Conservation (phyloP, 1,139 yeast species). For the Sugiyamaella sp. region DNA sequence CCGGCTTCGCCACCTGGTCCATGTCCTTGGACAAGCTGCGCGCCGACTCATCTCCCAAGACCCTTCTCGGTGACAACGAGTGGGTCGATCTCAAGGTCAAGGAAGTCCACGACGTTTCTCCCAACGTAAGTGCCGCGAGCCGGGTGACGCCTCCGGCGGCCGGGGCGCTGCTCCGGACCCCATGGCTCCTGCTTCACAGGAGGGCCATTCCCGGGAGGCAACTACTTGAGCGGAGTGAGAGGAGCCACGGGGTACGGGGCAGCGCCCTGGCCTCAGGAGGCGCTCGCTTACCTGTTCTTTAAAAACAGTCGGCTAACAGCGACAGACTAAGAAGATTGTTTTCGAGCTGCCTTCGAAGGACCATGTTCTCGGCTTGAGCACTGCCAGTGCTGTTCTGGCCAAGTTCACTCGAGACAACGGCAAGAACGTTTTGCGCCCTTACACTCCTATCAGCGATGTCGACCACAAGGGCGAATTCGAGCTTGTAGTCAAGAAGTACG, state of each 20-base stretch:
- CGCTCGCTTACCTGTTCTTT: neutral
- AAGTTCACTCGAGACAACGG: conserved; percentile 81
- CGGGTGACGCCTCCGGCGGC: neutral
- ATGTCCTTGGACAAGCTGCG: conserved; percentile 31
- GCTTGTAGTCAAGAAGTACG: conserved; percentile 82
- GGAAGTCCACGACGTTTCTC: conserved; percentile 57
- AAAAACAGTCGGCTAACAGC: neutral
- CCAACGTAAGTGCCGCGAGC: conserved; percentile 33
- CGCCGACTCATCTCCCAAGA: conserved; percentile 39
- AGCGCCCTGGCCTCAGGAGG: neutral
- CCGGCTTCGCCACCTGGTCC: conserved; percentile 35
- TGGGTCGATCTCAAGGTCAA: conserved; percentile 83
- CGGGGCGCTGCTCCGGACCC: neutral
- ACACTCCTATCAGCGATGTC: conserved; percentile 84
- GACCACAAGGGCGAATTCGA: conserved; percentile 74
- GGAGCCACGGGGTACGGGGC: neutral
- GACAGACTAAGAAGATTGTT: conserved; percentile 65
- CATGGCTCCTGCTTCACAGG: neutral
- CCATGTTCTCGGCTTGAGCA: conserved; percentile 73
- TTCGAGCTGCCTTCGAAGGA: conserved; percentile 73
- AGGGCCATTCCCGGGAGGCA: no score
- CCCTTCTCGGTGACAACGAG: conserved; percentile 62
- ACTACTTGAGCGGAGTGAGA: neutral
- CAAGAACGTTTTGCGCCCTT: conserved; percentile 89
- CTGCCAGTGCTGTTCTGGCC: conserved; percentile 80